Base-by-base conservation (phyloP, 805 yeast species). In the Debaryomyces maramus region DNA sequence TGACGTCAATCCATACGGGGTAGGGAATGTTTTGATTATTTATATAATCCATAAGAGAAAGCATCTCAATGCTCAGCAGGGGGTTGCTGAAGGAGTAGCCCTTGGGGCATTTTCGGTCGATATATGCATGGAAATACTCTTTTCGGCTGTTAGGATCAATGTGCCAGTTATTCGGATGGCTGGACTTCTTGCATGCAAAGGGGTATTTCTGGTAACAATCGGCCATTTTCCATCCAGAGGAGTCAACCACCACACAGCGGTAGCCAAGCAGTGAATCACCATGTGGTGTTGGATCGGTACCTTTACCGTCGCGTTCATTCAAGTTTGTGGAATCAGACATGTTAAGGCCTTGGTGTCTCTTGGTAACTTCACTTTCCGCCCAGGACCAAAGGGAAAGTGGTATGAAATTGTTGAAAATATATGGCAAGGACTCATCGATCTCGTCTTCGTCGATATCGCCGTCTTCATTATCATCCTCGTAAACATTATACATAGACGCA, bases 1-100 rank as follows among this genome's bases (percentile, higher is more conserved):
- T 90, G 46, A 88, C 50, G 61, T 88, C 88, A 3, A 88, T 77
- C 97, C 97, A 90, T 0, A 80, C 65, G 0, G 77, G 76, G 10
- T 49, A 60, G 11, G 44, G 48, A 2, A 52, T 45, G 11, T 61
- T 56, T 3, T 50, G 24, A 34, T 40, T 10, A 42, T 49, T 51
- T 20, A 73, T 60, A 29, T 61, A 56, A 30, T 62, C 51, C 39
- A 55, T 41, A 5, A 63, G 46, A 15, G 66, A 50, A 17, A 55
- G 45, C 50, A 63, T 61, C 40, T 73, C 67, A 24, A 58, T 44
- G 39, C 57, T 56, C 72, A 62, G 72, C 31, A 47, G 48, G 6
- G 72, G 75, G 1, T 55, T 46, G n/a, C 62, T 56, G 17, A 56
- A 55, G 41, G 50, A 50, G 42, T 46, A 67, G 10, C 63, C 67